A percentile compares a stretch with the other conserved stretches of the same genome.
Evolutionary conservation across 352 stramenopile species (phyloP).

Genomic region (Paralagenidium karlingii): DNA sequence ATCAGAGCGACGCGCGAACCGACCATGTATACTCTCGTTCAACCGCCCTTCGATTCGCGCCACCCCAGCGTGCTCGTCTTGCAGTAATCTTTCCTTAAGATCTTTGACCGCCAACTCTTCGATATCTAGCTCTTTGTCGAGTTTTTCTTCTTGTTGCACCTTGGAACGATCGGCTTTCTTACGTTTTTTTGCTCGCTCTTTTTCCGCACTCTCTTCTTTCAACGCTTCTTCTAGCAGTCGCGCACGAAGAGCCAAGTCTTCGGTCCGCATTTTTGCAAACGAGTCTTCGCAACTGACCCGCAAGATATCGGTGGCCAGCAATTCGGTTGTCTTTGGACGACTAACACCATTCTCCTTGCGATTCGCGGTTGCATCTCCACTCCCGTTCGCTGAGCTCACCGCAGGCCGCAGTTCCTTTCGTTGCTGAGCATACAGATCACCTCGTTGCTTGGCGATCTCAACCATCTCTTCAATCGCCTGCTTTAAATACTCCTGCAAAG

Average conservation of each 20-base stretch:
- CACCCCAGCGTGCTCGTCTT: conserved; percentile 61
- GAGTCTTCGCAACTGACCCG: conserved; percentile 77
- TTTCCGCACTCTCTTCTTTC: conserved; percentile 57
- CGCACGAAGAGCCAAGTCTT: conserved; percentile 43
- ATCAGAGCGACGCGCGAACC: conserved; percentile 33
- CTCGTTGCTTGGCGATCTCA: conserved; percentile 58
- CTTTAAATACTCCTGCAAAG: conserved; percentile 76
- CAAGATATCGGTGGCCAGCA: conserved; percentile 70
- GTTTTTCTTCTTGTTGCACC: conserved; percentile 55
- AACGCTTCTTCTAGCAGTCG: conserved; percentile 66
- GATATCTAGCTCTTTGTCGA: conserved; percentile 80
- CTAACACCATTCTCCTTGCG: conserved; percentile 10
- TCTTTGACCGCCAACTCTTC: conserved; percentile 74
- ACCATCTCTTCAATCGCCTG: conserved; percentile 83
- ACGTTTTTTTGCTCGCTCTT: conserved; percentile 73
- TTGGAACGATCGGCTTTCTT: conserved; percentile 80
- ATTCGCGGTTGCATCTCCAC: conserved; percentile 5
- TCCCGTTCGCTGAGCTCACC: conserved; percentile 2
- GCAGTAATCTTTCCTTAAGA: conserved; percentile 63
- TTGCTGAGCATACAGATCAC: conserved; percentile 33
- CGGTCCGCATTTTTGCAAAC: conserved; percentile 45
- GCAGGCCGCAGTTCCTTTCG: conserved; percentile 10
- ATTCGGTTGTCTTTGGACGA: conserved; percentile 10
- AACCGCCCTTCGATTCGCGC: conserved; percentile 63
- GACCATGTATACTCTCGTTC: conserved; percentile 64